Conservation (phyloP, 2,329 filamentous ascomycete genomes). For the Colletotrichum lini region DNA sequence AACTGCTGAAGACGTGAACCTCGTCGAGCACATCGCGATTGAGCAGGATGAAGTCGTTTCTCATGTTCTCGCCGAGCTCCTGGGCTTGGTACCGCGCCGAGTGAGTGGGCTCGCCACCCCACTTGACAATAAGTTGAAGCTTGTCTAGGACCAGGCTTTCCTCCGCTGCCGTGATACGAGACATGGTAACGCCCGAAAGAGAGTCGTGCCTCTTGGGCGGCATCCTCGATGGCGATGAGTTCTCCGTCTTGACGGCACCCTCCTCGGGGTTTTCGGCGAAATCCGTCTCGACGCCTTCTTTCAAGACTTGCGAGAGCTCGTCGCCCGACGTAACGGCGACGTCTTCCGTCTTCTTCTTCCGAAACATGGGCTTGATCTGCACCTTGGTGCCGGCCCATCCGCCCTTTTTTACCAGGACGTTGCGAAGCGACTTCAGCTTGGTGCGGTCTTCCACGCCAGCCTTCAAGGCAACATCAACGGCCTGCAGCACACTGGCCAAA, state of each 20-base stretch:
- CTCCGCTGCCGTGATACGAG: constrained; percentile 92
- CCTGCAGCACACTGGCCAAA: constrained; percentile 88
- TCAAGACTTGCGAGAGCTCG: constrained; percentile 51
- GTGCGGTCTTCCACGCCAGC: constrained; percentile 86
- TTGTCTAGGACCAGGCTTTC: constrained; percentile 96
- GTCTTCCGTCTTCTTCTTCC: constrained; percentile 83
- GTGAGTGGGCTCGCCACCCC: constrained; percentile 98
- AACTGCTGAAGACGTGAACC: constrained; percentile 95
- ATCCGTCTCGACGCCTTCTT: constrained; percentile 49
- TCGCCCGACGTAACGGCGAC: constrained; percentile 47
- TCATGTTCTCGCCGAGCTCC: constrained; percentile 95
- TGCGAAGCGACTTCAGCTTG: constrained; percentile 88
- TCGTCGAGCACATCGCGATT: constrained; percentile 94
- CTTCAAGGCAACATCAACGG: constrained; percentile 84
- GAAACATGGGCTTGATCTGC: constrained; percentile 99
- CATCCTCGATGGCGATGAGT: constrained; percentile 49
- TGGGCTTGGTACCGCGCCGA: constrained; percentile 96
- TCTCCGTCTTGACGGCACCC: constrained; percentile 35
- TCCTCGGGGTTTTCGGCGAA: constrained; percentile 43
- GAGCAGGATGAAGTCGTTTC: constrained; percentile 92
- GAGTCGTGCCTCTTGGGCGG: constrained; percentile 82
- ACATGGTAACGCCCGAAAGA: constrained; percentile 90
- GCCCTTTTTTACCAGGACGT: constrained; percentile 92
- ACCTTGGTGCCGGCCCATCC: constrained; percentile 97
- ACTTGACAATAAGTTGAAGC: constrained; percentile 97